Evolutionary conservation across 441 rosid species (phyloP), one percentile per base, ranked within the genome.

Genomic region (Corymbia citriodora): DNA sequence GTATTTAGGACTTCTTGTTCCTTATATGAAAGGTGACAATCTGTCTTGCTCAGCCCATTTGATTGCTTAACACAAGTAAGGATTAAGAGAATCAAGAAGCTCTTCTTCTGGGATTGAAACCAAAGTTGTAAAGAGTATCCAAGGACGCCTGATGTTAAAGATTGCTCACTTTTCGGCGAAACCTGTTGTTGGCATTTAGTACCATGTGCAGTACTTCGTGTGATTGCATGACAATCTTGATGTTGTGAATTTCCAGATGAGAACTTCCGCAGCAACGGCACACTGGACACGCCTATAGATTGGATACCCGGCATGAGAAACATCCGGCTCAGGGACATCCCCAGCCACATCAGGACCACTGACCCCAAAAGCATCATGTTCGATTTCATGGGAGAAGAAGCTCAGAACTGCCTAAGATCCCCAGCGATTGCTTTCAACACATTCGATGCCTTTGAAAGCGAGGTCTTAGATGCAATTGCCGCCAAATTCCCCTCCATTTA

Each of bases 291-390:
- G 8, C 87, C 91, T 8, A 61, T 95, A 31, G 93, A 93, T 87
- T 94, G 94, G 94, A 90, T 95, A n/a, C 95, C 93, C 0, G 93
- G 95, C 4, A 88, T 95, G 95, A 91, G 68, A 17, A 93, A 93
- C 92, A 90, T 93, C 14, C 92, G 94, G 33, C 92, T 94, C 14
- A 93, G 89, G 74, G 95, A 95, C 89, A 87, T 94, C 48, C 95
- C 95, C 15, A 92, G 91, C 49, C 92, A 91, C 36, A 82, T 90
- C 45, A 88, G 94, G 89, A 91, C 91, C 18, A 94, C 93, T 2
- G 53, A 95, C 91, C 79, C 31, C 33, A 48, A 90, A 10, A 94
- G 92, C 17, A 74, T 90, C 5, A 86, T 95, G 93, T 90, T 95
- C 5, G 85, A 94, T 90, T 93, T 92, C 87, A 25, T 90, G 89